phyloP scores from a whole-genome alignment of 208 protist genomes.

The Trypanosoma avium region DNA sequence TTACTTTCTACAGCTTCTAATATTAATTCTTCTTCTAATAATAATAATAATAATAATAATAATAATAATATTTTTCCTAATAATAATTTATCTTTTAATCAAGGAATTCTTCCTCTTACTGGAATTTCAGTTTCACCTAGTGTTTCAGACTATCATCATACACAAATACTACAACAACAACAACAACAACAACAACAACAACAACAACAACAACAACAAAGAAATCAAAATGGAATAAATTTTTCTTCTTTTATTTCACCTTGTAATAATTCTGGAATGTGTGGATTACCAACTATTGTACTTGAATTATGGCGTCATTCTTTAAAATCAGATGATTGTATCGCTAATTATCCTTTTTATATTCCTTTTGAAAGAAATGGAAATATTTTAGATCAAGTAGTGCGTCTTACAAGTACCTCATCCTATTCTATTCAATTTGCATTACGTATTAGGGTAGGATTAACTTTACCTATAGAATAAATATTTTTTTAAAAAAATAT shows the following conservation, averaged over 20 bases:
- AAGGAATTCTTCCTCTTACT: no score
- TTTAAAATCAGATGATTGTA: conserved; percentile 31
- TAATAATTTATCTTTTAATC: no score
- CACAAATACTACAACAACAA: background rate
- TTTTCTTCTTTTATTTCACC: no score
- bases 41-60: no score
- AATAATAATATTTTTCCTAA: no score
- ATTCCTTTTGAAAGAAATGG: conserved; percentile 29
- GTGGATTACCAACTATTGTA: conserved; percentile 28
- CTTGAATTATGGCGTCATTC: conserved; percentile 66
- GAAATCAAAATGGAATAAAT: no score
- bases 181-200: background rate
- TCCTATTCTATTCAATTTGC: conserved; percentile 26
- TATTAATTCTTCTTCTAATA: background rate
- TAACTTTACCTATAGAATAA: no score
- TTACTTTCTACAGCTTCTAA: background rate
- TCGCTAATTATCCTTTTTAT: conserved; percentile 41
- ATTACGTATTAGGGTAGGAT: conserved; percentile 12
- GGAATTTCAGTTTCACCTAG: no score
- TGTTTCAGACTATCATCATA: background rate
- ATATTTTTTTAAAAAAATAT: no score
- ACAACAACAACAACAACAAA: conserved; percentile 8
- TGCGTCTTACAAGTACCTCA: conserved; percentile 25
- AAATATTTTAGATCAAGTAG: conserved; percentile 15
- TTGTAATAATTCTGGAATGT: no score